A percentile compares a stretch with the other conserved stretches of the same genome.
Evolutionary conservation across 257 asterid genomes (phyloP).

Genomic region (Plantago major): DNA sequence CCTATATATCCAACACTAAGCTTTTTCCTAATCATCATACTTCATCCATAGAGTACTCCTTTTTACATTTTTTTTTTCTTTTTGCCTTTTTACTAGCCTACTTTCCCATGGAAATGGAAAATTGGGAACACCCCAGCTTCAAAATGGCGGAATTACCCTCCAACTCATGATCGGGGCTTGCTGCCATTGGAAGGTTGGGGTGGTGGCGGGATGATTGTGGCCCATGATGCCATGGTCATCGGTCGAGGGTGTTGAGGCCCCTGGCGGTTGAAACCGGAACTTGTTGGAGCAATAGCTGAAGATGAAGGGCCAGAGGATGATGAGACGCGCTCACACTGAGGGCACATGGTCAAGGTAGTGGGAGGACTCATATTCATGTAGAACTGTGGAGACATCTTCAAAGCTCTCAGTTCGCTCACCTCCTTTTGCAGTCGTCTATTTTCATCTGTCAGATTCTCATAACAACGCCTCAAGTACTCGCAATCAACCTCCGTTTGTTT

Average conservation of each 20-base stretch:
- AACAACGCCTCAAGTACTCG: conserved; percentile 81
- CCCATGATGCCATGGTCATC: conserved; percentile 49
- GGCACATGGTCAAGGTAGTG: conserved; percentile 95
- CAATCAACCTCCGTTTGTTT: conserved; percentile 97
- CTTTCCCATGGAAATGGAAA: neutral
- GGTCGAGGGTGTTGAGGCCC: conserved; percentile 33
- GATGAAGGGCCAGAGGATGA: conserved; percentile 31
- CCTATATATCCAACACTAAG: conserved; percentile 29
- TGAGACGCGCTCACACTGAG: conserved; percentile 84
- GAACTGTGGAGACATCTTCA: conserved; percentile 78
- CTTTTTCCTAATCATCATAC: neutral
- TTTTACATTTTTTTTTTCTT: conserved; percentile 21
- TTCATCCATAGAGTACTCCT: conserved; percentile 9
- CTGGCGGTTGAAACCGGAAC: conserved; percentile 17
- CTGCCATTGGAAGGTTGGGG: conserved; percentile 27
- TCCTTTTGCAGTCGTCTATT: conserved; percentile 83
- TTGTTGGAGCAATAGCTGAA: conserved; percentile 12
- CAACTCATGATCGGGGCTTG: conserved; percentile 24
- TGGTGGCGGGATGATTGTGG: conserved; percentile 36
- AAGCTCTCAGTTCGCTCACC: conserved; percentile 72
- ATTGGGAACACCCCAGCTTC: neutral
- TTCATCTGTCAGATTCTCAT: conserved; percentile 82
- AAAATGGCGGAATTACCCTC: conserved; percentile 9
- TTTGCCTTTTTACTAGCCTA: conserved; percentile 12
- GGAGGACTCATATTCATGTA: conserved; percentile 97